phyloP scores from a whole-genome alignment of 306 rosid species.

The Quercus gilva region DNA sequence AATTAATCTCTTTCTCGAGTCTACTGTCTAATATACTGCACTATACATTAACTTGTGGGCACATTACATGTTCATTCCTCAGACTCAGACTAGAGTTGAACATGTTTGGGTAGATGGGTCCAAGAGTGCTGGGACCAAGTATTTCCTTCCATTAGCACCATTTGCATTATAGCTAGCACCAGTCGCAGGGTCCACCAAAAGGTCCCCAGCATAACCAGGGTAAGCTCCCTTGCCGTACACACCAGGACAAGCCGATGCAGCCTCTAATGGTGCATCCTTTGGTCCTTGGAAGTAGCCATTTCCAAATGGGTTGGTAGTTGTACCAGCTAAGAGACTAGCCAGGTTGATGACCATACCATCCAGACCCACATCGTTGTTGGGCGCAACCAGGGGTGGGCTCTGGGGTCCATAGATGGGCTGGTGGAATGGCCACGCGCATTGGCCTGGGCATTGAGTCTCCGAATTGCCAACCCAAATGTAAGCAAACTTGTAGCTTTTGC shows the following conservation, averaged over 20 bases:
- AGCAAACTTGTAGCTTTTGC: slow-evolving; percentile 29
- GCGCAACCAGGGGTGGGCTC: slow-evolving; percentile 45
- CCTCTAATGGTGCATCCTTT: slow-evolving; percentile 57
- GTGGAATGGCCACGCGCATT: slow-evolving; percentile 73
- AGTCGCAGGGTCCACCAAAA: slow-evolving; percentile 37
- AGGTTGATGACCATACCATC: slow-evolving; percentile 61
- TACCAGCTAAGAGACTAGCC: slow-evolving; percentile 56
- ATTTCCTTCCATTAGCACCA: slow-evolving; percentile 56
- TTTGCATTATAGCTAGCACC: slow-evolving; percentile 59
- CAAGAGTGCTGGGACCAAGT: slow-evolving; percentile 56
- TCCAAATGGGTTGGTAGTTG: slow-evolving; percentile 59
- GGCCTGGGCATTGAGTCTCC: slow-evolving; percentile 59
- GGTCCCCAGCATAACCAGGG: slow-evolving; percentile 55
- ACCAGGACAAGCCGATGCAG: slow-evolving; percentile 58
- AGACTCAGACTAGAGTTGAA: too few species aligned
- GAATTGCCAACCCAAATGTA: slow-evolving; percentile 77
- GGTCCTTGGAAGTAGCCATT: slow-evolving; percentile 68
- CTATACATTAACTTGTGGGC: too few species aligned
- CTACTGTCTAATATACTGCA: not conserved
- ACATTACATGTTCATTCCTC: too few species aligned
- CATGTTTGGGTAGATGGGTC: slow-evolving; percentile 45
- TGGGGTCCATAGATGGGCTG: slow-evolving; percentile 63
- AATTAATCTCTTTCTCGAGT: not conserved
- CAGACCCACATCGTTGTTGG: slow-evolving; percentile 70
- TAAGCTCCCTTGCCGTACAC: slow-evolving; percentile 57